Base-by-base conservation (phyloP, 305 asterid genomes). In the Fraxinus ornus region DNA sequence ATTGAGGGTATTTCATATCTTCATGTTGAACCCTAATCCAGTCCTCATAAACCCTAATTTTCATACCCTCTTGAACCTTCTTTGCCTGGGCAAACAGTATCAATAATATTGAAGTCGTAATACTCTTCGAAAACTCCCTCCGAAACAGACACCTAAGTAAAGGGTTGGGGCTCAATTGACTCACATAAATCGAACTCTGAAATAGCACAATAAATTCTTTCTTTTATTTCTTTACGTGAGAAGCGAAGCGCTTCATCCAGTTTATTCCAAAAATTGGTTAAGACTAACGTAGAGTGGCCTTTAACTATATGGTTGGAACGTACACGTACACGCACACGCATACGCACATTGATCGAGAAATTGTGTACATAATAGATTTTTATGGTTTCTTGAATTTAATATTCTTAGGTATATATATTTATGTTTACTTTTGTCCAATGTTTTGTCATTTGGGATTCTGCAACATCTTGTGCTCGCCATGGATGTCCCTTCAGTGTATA, bases 371-470 rank as follows among this genome's bases (percentile, higher is more conserved):
- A 30, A 76, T 39, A 41, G 30, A 44, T 84, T 78, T 68, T 55
- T 28, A 1, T 86, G 78, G 37, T 76, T 60, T 81, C 17, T 5
- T 24, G 60, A 74, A 71, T 78, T 83, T 79, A 85, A 76, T 76
- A 83, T 55, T 5, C 26, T 17, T 52, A 49, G 70, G 71, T 57
- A 83, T 9, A 80, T 78, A 74, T 84, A 21, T 76, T 75, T 44
- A 84, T 87, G 47, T 84, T 79, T 76, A 80, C 90, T 86, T 90
- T 90, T 87, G 85, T 87, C 83, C 75, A 83, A 79, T 88, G 79
- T 89, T 84, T 87, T 89, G 89, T 88, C 91, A 88, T 89, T 87
- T 87, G 64, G 89, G 93, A 93, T 89, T 90, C 89, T 86, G 92
- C 93, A 88, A 84, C 81, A 91, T 93, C 79, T 83, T 89, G 77